Evolutionary conservation across 371 early-diverging fungal genomes (phyloP).

Genomic region (Zychaea mexicana): DNA sequence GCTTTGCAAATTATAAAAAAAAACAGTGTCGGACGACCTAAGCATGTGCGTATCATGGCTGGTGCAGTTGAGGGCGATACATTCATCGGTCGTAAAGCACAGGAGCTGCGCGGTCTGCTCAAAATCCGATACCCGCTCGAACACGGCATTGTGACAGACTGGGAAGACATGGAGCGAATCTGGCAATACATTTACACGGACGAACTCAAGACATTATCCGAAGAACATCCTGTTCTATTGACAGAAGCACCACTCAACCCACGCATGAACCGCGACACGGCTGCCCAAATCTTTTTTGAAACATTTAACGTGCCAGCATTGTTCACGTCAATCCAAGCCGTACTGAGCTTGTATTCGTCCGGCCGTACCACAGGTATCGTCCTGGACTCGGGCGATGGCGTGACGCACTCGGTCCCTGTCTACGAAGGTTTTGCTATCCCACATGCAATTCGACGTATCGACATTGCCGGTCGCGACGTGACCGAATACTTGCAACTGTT

Average conservation of each 20-base stretch:
- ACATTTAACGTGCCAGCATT: constrained; percentile 97
- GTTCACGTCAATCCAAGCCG: constrained; percentile 94
- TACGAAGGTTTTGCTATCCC: constrained; percentile 97
- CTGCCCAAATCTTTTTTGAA: constrained; percentile 95
- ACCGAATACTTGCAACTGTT: constrained; percentile 88
- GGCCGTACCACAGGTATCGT: constrained; percentile 97
- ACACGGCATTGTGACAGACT: constrained; percentile 95
- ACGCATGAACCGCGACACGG: constrained; percentile 84
- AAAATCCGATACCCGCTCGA: constrained; percentile 93
- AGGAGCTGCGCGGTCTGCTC: constrained; percentile 91
- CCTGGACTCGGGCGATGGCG: constrained; percentile 94
- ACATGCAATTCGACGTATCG: constrained; percentile 90
- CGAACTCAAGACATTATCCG: constrained; percentile 90
- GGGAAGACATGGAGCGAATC: constrained; percentile 97
- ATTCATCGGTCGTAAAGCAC: constrained; percentile 93
- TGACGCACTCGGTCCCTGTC: constrained; percentile 93
- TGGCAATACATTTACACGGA: constrained; percentile 95
- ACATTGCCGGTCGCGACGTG: constrained; percentile 93
- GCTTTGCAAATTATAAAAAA: not conserved
- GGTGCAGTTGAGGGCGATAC: constrained; percentile 94
- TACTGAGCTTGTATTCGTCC: constrained; percentile 84
- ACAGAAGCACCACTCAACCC: constrained; percentile 97
- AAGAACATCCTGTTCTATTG: constrained; percentile 96
- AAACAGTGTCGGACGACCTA: constrained; percentile 85
- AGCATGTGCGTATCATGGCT: constrained; percentile 95